Percentiles rank a stretch among this genome's conserved stretches.
Conservation (phyloP, 345 rosid genomes). For the Heritiera littoralis region DNA sequence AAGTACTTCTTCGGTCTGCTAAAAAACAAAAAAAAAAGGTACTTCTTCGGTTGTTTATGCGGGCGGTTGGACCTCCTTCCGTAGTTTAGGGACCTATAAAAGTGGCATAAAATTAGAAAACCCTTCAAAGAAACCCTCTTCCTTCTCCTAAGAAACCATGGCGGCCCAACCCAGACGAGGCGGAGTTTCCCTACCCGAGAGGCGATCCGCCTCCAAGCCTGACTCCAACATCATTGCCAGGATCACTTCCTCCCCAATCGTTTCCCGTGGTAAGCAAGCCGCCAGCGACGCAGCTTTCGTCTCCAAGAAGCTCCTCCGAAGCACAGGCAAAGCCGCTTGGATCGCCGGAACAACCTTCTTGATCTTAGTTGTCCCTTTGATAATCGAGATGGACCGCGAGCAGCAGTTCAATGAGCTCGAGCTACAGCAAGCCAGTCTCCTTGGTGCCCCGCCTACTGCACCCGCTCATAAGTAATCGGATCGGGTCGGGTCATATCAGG, state of each 20-base stretch:
- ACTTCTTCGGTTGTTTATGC: no score
- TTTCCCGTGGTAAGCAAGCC: constrained; percentile 54
- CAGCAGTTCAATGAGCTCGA: constrained; percentile 60
- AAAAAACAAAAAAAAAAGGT: no score
- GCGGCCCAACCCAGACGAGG: constrained; percentile 42
- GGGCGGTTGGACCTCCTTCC: background rate
- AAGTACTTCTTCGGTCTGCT: no score
- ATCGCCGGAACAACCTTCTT: constrained; percentile 74
- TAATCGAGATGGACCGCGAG: constrained; percentile 65
- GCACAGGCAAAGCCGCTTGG: constrained; percentile 92
- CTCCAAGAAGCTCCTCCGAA: constrained; percentile 69
- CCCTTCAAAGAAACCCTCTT: background rate
- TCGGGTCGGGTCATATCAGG: background rate
- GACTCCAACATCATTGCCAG: constrained; percentile 38
- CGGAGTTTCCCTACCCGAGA: constrained; percentile 45
- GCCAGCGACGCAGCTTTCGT: constrained; percentile 56
- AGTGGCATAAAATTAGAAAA: background rate
- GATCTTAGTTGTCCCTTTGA: constrained; percentile 65
- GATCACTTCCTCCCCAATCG: constrained; percentile 35
- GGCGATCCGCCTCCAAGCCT: constrained; percentile 34
- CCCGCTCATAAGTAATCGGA: background rate
- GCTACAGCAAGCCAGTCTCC: constrained; percentile 66
- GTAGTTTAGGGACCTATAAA: background rate
- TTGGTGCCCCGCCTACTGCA: constrained; percentile 48
- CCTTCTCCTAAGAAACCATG: constrained; percentile 3